A percentile compares a stretch with the other conserved stretches of the same genome.
Conservation (phyloP, 805 yeast genomes). For the Ogataea kodamae region DNA sequence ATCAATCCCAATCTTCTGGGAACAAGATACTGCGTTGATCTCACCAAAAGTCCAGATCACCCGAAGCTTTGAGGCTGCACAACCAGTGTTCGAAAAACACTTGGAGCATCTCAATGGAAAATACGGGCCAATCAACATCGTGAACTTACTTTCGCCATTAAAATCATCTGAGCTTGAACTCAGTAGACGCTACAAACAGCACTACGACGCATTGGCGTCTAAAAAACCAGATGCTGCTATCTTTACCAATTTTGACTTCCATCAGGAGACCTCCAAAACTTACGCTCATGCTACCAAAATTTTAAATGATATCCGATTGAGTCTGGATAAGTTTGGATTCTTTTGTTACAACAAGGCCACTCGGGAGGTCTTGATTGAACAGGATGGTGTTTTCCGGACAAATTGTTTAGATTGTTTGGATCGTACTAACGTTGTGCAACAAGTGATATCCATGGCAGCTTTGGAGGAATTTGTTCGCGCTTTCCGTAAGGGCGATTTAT, state of each 20-base stretch:
- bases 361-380: constrained; percentile 61
- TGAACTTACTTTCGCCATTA: constrained; percentile 74
- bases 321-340: constrained; percentile 78
- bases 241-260: constrained; percentile 89
- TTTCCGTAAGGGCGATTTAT: constrained; percentile 26
- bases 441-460: constrained; percentile 73
- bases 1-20: constrained; percentile 96
- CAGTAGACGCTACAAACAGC: constrained; percentile 60
- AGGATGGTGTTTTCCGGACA: constrained; percentile 86
- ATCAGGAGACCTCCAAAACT: constrained; percentile 85
- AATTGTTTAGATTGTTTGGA: constrained; percentile 95
- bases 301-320: constrained; percentile 57
- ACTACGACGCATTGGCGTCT: constrained; percentile 43
- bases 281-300: constrained; percentile 79
- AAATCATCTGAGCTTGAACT: constrained; percentile 75
- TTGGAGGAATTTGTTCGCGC: constrained; percentile 51
- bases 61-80: constrained; percentile 87
- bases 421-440: constrained; percentile 86
- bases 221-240: constrained; percentile 40
- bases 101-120: constrained; percentile 64
- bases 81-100: constrained; percentile 83
- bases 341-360: constrained; percentile 63
- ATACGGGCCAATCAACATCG: constrained; percentile 85
- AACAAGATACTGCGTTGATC: constrained; percentile 88
- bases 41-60: constrained; percentile 88